Evolutionary conservation across 306 rosid genomes (phyloP).

Genomic region (Trifolium repens): DNA sequence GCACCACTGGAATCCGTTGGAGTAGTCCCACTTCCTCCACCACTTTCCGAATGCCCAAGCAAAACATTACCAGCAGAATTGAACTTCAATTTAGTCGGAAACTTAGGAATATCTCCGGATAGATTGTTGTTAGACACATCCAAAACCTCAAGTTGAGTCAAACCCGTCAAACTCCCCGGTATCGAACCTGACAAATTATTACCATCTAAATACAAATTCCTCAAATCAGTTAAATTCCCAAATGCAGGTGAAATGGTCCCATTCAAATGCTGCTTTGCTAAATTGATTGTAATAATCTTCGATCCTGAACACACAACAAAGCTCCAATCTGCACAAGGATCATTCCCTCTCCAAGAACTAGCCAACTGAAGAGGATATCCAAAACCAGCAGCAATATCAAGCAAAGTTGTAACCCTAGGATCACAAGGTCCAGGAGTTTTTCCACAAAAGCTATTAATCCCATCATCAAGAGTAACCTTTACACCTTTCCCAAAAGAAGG

Average conservation of each 20-base stretch:
- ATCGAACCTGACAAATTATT: slow-evolving; percentile 71
- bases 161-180: slow-evolving; percentile 55
- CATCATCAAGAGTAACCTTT: slow-evolving; percentile 42
- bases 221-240: slow-evolving; percentile 65
- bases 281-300: slow-evolving; percentile 53
- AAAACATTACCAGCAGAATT: slow-evolving; percentile 59
- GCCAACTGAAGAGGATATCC: slow-evolving; percentile 65
- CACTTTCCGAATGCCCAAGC: slow-evolving; percentile 62
- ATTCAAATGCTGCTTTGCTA: slow-evolving; percentile 58
- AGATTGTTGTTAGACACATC: slow-evolving; percentile 79
- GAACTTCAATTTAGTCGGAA: slow-evolving; percentile 55
- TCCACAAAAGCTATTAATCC: slow-evolving; percentile 70
- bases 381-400: slow-evolving; percentile 57
- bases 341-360: slow-evolving; percentile 63
- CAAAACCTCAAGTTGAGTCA: slow-evolving; percentile 62
- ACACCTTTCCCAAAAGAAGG: slow-evolving; percentile 60
- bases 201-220: slow-evolving; percentile 53
- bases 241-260: slow-evolving; percentile 83
- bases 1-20: slow-evolving; percentile 44
- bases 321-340: slow-evolving; percentile 65
- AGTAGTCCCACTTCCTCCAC: slow-evolving; percentile 39
- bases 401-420: slow-evolving; percentile 61
- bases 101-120: slow-evolving; percentile 65
- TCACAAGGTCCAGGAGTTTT: slow-evolving; percentile 59
- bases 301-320: slow-evolving; percentile 54